Percentiles rank a stretch among this genome's conserved stretches.
These are phyloP conservation scores for Stagonosporopsis vannaccii DNA, from an alignment of 2,329 filamentous ascomycete species.

Conservation along the genomic window DNA sequence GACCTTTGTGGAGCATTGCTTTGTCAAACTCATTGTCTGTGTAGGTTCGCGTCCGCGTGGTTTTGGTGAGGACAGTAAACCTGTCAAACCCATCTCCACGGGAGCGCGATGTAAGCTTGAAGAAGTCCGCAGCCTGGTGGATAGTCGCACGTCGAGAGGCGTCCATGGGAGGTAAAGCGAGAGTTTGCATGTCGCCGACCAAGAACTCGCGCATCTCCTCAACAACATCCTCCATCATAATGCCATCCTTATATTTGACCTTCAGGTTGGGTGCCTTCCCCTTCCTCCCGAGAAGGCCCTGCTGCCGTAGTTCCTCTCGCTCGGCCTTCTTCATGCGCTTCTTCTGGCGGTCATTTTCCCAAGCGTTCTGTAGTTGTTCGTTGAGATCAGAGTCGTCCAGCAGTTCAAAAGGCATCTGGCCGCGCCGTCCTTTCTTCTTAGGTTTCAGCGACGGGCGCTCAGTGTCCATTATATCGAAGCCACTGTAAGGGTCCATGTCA, in stretches of 20 bases:
- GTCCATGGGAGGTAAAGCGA: slow-evolving; percentile 82
- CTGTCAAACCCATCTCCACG: slow-evolving; percentile 75
- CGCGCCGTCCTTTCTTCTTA: slow-evolving; percentile 69
- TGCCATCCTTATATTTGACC: slow-evolving; percentile 75
- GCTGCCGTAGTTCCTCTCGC: slow-evolving; percentile 54
- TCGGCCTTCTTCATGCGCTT: slow-evolving; percentile 58
- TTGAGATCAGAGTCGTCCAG: slow-evolving; percentile 55
- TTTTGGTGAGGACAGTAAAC: slow-evolving; percentile 80
- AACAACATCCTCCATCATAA: slow-evolving; percentile 73
- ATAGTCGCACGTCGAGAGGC: slow-evolving; percentile 77
- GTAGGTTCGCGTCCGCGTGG: slow-evolving; percentile 68
- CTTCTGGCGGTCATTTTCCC: slow-evolving; percentile 55
- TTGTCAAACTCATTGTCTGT: slow-evolving; percentile 62
- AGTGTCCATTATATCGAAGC: slow-evolving; percentile 87
- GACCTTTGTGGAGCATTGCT: slow-evolving; percentile 57
- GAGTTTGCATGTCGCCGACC: slow-evolving; percentile 68
- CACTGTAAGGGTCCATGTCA: slow-evolving; percentile 68
- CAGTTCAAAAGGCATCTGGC: slow-evolving; percentile 55
- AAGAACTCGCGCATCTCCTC: slow-evolving; percentile 78
- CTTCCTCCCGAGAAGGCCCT: slow-evolving; percentile 55
- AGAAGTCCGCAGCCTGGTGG: slow-evolving; percentile 77
- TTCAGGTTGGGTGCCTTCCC: slow-evolving; percentile 60
- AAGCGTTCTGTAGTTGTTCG: slow-evolving; percentile 49
- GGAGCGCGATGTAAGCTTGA: slow-evolving; percentile 86
- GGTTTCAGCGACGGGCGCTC: slow-evolving; percentile 71